phyloP scores from a whole-genome alignment of 345 rosid species.

The Atalantia buxifolia region DNA sequence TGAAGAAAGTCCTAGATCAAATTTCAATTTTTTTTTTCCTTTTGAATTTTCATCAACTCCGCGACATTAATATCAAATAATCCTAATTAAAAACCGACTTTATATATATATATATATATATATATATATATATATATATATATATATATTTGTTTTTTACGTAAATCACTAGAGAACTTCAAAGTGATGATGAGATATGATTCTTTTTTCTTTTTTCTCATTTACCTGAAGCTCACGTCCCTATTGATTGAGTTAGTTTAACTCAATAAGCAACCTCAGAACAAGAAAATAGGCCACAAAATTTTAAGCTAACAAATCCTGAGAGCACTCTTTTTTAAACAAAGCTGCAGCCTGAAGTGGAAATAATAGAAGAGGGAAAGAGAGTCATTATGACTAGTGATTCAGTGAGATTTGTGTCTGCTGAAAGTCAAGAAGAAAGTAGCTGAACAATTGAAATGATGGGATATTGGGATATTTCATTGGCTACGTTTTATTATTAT shows the following conservation, averaged over 20 bases:
- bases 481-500: not conserved
- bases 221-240: not conserved
- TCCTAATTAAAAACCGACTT: not conserved
- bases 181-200: not conserved
- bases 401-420: not conserved
- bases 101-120: not conserved
- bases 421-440: not conserved
- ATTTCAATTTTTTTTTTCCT: not conserved
- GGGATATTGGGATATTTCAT: slow-evolving; percentile 29
- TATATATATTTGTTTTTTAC: not conserved
- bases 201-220: not conserved
- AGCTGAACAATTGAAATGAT: not conserved
- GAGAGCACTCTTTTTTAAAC: not conserved
- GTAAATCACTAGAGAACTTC: not conserved
- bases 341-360: not conserved
- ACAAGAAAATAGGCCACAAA: not conserved
- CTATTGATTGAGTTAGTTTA: not conserved
- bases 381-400: not conserved
- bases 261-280: not conserved
- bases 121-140: not conserved
- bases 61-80: no score
- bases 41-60: not conserved
- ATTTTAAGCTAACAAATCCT: slow-evolving; percentile 9
- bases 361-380: slow-evolving; percentile 3
- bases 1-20: not conserved